phyloP scores from a whole-genome alignment of 495 filamentous ascomycete species.

The Neurospora sublineolata region DNA sequence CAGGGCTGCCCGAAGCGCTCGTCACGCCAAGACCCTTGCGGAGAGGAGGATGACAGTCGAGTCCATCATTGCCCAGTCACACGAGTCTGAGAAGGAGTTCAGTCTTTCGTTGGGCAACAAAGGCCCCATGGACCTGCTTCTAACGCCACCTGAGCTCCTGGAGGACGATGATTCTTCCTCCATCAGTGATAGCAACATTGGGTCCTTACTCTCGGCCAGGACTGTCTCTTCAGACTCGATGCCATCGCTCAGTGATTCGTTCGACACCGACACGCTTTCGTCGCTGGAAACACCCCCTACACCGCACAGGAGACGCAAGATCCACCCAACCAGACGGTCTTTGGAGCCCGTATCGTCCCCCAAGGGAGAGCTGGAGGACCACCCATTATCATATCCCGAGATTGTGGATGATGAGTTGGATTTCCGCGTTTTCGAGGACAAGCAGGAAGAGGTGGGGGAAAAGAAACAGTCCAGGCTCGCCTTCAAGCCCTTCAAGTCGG shows the following conservation, averaged over 20 bases:
- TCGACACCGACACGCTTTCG: constrained; percentile 26
- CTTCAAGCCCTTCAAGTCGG: constrained; percentile 35
- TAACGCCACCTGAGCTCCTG: constrained; percentile 43
- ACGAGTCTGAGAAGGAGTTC: constrained; percentile 39
- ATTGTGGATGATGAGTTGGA: constrained; percentile 30
- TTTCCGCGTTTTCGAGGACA: constrained; percentile 31
- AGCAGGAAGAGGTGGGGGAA: constrained; percentile 12
- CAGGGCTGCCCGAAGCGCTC: constrained; percentile 16
- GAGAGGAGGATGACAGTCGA: constrained; percentile 38
- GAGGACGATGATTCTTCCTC: constrained; percentile 34
- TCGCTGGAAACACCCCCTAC: constrained; percentile 30
- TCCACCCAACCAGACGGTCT: constrained; percentile 29
- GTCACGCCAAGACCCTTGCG: constrained; percentile 7
- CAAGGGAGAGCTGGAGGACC: constrained; percentile 25
- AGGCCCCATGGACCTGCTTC: constrained; percentile 40
- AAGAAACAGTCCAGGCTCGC: constrained; percentile 25
- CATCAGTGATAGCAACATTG: constrained; percentile 32
- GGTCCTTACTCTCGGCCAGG: constrained; percentile 30
- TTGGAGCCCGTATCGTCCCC: constrained; percentile 34
- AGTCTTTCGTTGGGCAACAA: constrained; percentile 31
- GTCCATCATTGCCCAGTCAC: constrained; percentile 35
- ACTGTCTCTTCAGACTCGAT: constrained; percentile 38
- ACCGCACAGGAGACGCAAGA: constrained; percentile 22
- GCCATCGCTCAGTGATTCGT: constrained; percentile 34
- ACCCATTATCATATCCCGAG: constrained; percentile 35